phyloP scores from a whole-genome alignment of 106 monocot genomes.

The Allium sativum region DNA sequence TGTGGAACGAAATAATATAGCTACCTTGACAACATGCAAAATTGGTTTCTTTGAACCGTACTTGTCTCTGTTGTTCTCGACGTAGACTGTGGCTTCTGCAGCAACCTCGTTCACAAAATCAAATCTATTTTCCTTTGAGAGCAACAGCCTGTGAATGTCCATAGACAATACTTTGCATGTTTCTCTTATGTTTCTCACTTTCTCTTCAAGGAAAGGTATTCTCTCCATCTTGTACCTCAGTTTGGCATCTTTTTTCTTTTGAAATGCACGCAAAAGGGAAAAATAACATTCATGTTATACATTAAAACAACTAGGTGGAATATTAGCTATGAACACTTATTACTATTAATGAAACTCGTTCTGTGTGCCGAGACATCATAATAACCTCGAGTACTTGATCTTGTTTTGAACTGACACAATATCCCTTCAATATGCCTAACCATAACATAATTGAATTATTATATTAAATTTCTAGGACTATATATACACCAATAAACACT shows the following conservation, averaged over 20 bases:
- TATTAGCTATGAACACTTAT: too few species aligned
- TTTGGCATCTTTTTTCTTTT: slow-evolving; percentile 71
- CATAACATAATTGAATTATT: too few species aligned
- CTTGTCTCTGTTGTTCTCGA: slow-evolving; percentile 65
- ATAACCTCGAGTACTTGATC: too few species aligned
- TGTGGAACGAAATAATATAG: too few species aligned
- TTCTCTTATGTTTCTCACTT: slow-evolving; percentile 65
- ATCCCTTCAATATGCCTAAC: too few species aligned
- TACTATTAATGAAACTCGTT: too few species aligned
- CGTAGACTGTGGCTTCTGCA: slow-evolving; percentile 59
- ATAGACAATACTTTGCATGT: slow-evolving; percentile 52
- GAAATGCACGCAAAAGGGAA: slow-evolving; percentile 7
- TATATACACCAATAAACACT: too few species aligned
- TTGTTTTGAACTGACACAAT: too few species aligned
- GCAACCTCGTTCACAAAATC: slow-evolving; percentile 88
- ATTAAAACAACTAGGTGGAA: too few species aligned
- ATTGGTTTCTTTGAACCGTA: slow-evolving; percentile 84
- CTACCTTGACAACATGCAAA: slow-evolving; percentile 69
- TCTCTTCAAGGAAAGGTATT: slow-evolving; percentile 89
- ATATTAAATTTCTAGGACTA: too few species aligned
- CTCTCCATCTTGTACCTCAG: slow-evolving; percentile 41
- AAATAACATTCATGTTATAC: too few species aligned
- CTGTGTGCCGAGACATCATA: too few species aligned
- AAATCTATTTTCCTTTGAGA: slow-evolving; percentile 78
- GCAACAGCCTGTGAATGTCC: slow-evolving; percentile 70